Conservation (phyloP, 176 grass and related monocot genomes). For the Luzula sylvatica region DNA sequence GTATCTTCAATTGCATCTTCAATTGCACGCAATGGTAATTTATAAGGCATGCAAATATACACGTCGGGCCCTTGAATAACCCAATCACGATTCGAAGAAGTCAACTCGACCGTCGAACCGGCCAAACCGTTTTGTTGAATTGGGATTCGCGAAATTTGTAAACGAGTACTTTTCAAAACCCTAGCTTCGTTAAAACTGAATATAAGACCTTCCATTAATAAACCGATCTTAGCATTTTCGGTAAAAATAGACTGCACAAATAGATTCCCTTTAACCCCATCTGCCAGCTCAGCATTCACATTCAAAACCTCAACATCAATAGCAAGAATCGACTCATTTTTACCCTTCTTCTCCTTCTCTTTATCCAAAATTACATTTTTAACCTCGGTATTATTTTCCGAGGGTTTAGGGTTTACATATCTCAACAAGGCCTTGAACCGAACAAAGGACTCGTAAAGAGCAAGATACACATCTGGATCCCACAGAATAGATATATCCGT, state of each 20-base stretch:
- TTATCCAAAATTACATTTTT: slow-evolving; percentile 32
- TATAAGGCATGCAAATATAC: slow-evolving; percentile 91
- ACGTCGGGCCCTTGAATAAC: slow-evolving; percentile 87
- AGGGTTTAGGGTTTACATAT: slow-evolving; percentile 39
- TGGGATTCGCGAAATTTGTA: slow-evolving; percentile 89
- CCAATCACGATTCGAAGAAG: slow-evolving; percentile 59
- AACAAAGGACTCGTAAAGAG: slow-evolving; percentile 57
- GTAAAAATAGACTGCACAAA: slow-evolving; percentile 94
- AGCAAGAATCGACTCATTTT: slow-evolving; percentile 73
- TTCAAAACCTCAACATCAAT: slow-evolving; percentile 80
- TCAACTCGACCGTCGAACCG: slow-evolving; percentile 45
- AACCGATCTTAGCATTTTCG: slow-evolving; percentile 93
- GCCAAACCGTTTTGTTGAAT: slow-evolving; percentile 29
- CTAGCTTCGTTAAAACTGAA: slow-evolving; percentile 79
- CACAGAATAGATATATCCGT: slow-evolving; percentile 86
- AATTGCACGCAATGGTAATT: slow-evolving; percentile 88
- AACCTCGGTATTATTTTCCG: slow-evolving; percentile 35
- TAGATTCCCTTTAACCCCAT: slow-evolving; percentile 83
- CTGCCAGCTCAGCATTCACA: slow-evolving; percentile 77
- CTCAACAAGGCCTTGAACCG: slow-evolving; percentile 55
- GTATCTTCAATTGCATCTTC: slow-evolving; percentile 96
- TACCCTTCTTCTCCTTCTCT: slow-evolving; percentile 30
- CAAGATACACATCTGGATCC: slow-evolving; percentile 86
- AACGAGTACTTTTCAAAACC: slow-evolving; percentile 80
- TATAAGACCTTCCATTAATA: slow-evolving; percentile 80